These are phyloP conservation scores for Allomyces macrogynus DNA, from an alignment of 192 early-diverging fungal genomes.

Conservation along the genomic window DNA sequence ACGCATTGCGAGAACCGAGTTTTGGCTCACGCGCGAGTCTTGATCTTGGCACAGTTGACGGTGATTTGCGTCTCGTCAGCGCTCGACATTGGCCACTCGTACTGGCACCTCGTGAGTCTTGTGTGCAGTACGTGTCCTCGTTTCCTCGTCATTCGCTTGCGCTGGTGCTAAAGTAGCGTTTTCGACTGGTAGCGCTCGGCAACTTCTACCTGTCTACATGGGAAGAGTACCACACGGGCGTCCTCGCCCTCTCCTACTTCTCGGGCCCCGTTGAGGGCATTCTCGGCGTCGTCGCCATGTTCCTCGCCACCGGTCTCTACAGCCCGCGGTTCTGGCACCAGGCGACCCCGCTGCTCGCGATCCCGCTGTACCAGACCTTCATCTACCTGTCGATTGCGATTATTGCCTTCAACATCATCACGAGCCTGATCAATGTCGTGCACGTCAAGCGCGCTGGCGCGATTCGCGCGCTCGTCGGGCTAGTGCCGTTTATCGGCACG, in stretches of 20 bases:
- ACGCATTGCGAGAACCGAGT: background rate
- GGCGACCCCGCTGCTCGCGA: constrained; percentile 1
- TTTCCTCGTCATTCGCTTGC: background rate
- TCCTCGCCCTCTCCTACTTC: constrained; percentile 61
- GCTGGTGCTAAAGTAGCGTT: constrained; percentile 13
- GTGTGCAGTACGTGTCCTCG: constrained; percentile 3
- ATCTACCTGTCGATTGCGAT: background rate
- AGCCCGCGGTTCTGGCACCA: constrained; percentile 23
- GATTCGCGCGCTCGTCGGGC: constrained; percentile 27
- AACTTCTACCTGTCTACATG: constrained; percentile 86
- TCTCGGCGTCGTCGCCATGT: constrained; percentile 36
- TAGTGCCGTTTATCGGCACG: constrained; percentile 38
- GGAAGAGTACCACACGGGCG: constrained; percentile 85
- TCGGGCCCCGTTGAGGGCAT: constrained; percentile 82
- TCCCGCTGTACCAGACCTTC: constrained; percentile 2
- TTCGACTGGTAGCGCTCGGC: constrained; percentile 32
- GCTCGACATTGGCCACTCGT: constrained; percentile 45
- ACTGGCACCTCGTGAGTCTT: constrained; percentile 23
- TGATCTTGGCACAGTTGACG: constrained; percentile 17
- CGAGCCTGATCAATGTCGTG: background rate
- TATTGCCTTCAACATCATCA: background rate
- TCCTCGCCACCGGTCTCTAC: constrained; percentile 38
- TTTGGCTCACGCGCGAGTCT: background rate
- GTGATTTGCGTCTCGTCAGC: constrained; percentile 37
- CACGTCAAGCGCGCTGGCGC: constrained; percentile 6